Conservation (phyloP, 257 asterid species). For the Nicotiana benthamiana region DNA sequence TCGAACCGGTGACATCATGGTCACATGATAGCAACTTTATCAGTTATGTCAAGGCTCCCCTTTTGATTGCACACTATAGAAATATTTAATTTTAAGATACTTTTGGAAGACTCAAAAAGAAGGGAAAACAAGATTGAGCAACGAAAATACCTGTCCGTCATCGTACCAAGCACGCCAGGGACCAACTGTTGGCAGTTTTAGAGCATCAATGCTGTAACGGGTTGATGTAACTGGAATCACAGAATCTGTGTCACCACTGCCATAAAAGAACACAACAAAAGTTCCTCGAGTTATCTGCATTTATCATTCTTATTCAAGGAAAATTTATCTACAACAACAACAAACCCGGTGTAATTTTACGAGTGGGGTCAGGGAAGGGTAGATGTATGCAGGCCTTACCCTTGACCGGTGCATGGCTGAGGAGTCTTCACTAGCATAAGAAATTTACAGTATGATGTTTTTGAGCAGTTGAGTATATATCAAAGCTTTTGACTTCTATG, state of each 20-base stretch:
- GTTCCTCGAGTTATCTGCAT: not conserved
- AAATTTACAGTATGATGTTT: not conserved
- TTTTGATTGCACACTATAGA: not conserved
- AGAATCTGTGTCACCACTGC: slow-evolving; percentile 91
- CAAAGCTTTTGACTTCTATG: not conserved
- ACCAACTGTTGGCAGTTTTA: slow-evolving; percentile 50
- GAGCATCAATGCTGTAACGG: slow-evolving; percentile 69
- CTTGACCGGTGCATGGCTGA: not conserved
- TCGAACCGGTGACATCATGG: too few species aligned
- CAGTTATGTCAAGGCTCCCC: too few species aligned
- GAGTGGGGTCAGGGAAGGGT: too few species aligned
- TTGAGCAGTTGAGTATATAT: not conserved
- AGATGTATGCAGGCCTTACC: too few species aligned
- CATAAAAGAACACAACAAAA: not conserved
- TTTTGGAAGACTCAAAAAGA: not conserved
- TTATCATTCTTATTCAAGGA: too few species aligned
- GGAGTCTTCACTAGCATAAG: not conserved
- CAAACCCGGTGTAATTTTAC: too few species aligned
- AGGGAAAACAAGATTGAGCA: not conserved
- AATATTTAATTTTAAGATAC: not conserved
- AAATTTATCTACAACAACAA: too few species aligned
- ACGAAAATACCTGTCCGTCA: slow-evolving; percentile 64
- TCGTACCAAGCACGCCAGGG: slow-evolving; percentile 89
- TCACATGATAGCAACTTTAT: too few species aligned
- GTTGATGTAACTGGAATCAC: slow-evolving; percentile 94